Base-by-base conservation (phyloP, 495 filamentous ascomycete species). In the Penicillium crystallinum region DNA sequence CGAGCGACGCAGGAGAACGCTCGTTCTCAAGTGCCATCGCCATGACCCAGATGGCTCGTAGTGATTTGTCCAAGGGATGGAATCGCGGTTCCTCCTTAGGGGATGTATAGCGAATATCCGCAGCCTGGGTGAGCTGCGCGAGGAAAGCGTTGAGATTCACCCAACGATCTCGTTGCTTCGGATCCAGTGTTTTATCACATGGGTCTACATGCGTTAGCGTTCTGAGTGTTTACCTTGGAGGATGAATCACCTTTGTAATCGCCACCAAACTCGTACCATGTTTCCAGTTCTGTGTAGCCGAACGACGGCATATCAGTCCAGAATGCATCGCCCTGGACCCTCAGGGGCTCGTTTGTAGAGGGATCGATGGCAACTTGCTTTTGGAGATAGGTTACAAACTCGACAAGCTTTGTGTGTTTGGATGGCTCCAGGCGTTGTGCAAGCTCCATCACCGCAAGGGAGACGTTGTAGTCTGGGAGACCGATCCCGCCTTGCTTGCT, bases 381-480 rank as follows among this genome's bases (percentile, higher is more conserved):
- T 17, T 53, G 40, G 17, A 53, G 41, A 23, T 39, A 12, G 19
- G 31, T 46, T 14, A 53, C 23, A 34, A 53, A 53, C 15, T 53
- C 40, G 22, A 29, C 31, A 14, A 53, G 40, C 30, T 29, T 46
- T 21, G 18, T 18, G n/a, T 53, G 39, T 34, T 53, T 45, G 10
- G 33, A 33, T 25, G 31, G 50, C 4, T 46, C 50, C 9, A 53
- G 50, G 40, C 50, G 50, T 34, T 53, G 31, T 22, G 41, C 31
- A n/a, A 53, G 50, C 41, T 53, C 50, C 40, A 53, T 42, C 3
- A 46, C 29, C 4, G 40, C 19, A 42, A 53, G 33, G 15, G 50
- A 53, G 50, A 53, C 21, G 40, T 53, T 53, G 31, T 53, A 53
- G 41, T 53, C 50, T 31, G 31, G 17, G 8, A 53, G 41, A 21